These are phyloP conservation scores for Oemleria cerasiformis DNA, from an alignment of 306 rosid species.

Conservation along the genomic window DNA sequence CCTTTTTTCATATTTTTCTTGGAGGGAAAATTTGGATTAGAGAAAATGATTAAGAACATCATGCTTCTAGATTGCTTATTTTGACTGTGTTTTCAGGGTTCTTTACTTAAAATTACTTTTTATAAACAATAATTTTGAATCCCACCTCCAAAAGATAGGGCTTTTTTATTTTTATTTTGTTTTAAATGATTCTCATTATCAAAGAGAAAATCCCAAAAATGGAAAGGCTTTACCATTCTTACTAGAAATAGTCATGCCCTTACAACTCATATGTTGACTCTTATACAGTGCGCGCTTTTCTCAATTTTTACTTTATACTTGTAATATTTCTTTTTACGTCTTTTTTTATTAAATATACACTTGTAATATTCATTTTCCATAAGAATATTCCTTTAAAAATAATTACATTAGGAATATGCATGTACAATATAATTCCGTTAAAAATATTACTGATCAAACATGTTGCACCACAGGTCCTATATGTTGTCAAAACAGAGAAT, in stretches of 20 bases:
- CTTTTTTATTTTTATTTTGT: background rate
- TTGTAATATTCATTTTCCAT: too few relatives aligned
- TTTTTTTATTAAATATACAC: too few relatives aligned
- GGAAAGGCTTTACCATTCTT: background rate
- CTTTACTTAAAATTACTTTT: background rate
- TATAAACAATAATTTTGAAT: background rate
- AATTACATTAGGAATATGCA: too few relatives aligned
- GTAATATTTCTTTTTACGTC: too few relatives aligned
- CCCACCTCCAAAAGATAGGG: background rate
- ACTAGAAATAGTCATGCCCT: background rate
- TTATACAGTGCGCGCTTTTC: background rate
- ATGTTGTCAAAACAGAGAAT: too few relatives aligned
- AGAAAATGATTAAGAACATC: constrained; percentile 17
- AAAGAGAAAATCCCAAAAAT: constrained; percentile 1
- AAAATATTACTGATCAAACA: too few relatives aligned
- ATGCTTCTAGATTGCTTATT: constrained; percentile 1
- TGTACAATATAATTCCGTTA: too few relatives aligned
- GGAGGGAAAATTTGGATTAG: constrained; percentile 7
- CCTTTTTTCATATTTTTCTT: constrained; percentile 1
- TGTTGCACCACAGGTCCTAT: too few relatives aligned
- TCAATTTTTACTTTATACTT: background rate
- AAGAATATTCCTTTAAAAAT: too few relatives aligned
- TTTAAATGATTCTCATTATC: background rate
- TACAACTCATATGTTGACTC: background rate
- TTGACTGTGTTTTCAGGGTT: constrained; percentile 2